Percentiles rank a stretch among this genome's conserved stretches.
These are phyloP conservation scores for Boletus tylopilopsis DNA, from an alignment of 768 basidiomycete genomes.

Conservation along the genomic window DNA sequence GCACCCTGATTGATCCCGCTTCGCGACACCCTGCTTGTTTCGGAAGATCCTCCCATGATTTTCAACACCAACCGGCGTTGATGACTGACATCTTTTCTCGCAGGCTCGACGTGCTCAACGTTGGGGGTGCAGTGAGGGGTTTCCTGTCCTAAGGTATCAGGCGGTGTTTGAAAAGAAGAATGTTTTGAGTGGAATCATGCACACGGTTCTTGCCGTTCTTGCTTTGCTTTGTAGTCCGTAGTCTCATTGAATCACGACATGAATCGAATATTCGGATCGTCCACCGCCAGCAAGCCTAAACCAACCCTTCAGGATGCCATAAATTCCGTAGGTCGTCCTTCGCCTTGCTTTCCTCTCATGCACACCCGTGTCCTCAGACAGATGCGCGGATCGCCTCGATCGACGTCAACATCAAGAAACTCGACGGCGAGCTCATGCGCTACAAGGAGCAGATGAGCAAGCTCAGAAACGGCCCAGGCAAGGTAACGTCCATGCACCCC, in stretches of 20 bases:
- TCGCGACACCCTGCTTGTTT: not conserved
- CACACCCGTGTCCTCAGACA: constrained; percentile 49
- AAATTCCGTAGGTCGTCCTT: constrained; percentile 53
- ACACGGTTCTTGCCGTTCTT: not conserved
- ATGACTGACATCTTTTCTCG: constrained; percentile 11
- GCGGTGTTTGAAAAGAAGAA: not conserved
- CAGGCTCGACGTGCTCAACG: constrained; percentile 82
- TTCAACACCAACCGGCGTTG: not conserved
- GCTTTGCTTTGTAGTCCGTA: not conserved
- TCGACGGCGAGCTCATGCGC: constrained; percentile 86
- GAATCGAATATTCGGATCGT: constrained; percentile 84
- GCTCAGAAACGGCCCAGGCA: constrained; percentile 90
- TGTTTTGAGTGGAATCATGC: not conserved
- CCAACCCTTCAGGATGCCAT: constrained; percentile 92
- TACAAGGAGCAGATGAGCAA: constrained; percentile 98
- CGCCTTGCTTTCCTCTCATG: not conserved
- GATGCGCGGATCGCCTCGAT: constrained; percentile 82
- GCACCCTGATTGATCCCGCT: constrained; percentile 7
- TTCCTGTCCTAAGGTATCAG: constrained; percentile 57
- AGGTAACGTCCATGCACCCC: constrained; percentile 46
- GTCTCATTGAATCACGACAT: constrained; percentile 39
- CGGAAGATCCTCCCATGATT: not conserved
- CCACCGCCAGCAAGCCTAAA: constrained; percentile 77
- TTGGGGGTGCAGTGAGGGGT: constrained; percentile 87
- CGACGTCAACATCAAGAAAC: constrained; percentile 95